Percentiles rank a stretch among this genome's conserved stretches.
Evolutionary conservation across 108 stramenopile genomes (phyloP).

Genomic region (Nitzschia sp.): DNA sequence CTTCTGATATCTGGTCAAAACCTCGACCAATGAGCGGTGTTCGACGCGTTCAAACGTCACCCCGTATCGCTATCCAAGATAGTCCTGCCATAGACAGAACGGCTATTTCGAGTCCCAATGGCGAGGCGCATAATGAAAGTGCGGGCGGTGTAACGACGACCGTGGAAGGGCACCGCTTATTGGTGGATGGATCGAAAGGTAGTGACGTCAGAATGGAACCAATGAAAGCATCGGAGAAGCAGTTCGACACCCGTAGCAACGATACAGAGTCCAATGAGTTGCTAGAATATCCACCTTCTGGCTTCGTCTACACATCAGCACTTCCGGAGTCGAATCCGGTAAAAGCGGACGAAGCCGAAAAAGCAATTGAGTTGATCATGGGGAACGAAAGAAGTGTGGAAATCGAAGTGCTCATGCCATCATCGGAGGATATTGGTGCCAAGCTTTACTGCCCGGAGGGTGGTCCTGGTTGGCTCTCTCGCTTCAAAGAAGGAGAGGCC

Average conservation of each 20-base stretch:
- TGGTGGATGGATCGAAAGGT: too few species aligned
- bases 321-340: background rate
- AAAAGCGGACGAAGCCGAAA: background rate
- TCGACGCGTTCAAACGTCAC: too few species aligned
- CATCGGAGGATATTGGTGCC: background rate
- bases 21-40: background rate
- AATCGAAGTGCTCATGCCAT: background rate
- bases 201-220: too few species aligned
- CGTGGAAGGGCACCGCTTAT: too few species aligned
- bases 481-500: background rate
- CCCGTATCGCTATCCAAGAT: too few species aligned
- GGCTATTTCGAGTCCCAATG: too few species aligned
- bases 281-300: constrained; percentile 7
- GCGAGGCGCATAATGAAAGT: too few species aligned
- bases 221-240: too few species aligned
- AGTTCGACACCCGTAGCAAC: too few species aligned
- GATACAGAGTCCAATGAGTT: too few species aligned
- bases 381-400: background rate
- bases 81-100: too few species aligned
- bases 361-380: background rate
- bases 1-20: background rate
- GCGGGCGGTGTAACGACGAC: background rate
- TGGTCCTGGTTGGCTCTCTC: background rate
- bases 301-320: background rate
- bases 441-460: background rate